Conservation (phyloP, 2,329 filamentous ascomycete genomes). For the Penicillium sclerotigenum region DNA sequence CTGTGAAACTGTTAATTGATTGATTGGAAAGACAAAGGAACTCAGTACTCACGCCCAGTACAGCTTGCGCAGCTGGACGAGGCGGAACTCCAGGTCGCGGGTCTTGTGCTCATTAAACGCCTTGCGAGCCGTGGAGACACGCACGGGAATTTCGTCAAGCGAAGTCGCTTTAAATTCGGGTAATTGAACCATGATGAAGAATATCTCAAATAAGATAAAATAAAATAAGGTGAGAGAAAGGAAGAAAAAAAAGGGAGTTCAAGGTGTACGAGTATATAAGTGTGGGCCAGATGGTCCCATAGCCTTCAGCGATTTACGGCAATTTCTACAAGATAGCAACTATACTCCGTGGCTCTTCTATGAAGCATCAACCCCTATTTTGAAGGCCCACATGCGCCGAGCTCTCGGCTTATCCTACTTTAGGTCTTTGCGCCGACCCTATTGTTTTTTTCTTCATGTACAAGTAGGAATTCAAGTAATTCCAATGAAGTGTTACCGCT, state of each 20-base stretch:
- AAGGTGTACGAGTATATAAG: background rate
- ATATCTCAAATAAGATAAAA: background rate
- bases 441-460: too few species aligned
- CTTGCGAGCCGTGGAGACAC: conserved; percentile 59
- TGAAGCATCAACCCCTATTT: background rate
- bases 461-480: background rate
- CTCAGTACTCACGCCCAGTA: conserved; percentile 71
- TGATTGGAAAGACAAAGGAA: background rate
- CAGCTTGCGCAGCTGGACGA: conserved; percentile 84
- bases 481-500: background rate
- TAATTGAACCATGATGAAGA: conserved; percentile 34
- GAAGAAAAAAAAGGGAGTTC: background rate
- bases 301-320: too few species aligned
- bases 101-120: conserved; percentile 80
- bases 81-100: conserved; percentile 74
- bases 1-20: conserved; percentile 28
- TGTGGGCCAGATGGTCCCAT: too few species aligned
- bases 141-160: conserved; percentile 62
- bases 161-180: conserved; percentile 59
- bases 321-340: too few species aligned
- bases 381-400: conserved; percentile 1
- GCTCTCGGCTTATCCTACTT: conserved; percentile 1
- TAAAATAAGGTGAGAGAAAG: background rate
- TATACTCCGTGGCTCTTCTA: too few species aligned
- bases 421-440: background rate